Base-by-base conservation (phyloP, 2,329 filamentous ascomycete genomes). In the Ophiostoma pallidulum region DNA sequence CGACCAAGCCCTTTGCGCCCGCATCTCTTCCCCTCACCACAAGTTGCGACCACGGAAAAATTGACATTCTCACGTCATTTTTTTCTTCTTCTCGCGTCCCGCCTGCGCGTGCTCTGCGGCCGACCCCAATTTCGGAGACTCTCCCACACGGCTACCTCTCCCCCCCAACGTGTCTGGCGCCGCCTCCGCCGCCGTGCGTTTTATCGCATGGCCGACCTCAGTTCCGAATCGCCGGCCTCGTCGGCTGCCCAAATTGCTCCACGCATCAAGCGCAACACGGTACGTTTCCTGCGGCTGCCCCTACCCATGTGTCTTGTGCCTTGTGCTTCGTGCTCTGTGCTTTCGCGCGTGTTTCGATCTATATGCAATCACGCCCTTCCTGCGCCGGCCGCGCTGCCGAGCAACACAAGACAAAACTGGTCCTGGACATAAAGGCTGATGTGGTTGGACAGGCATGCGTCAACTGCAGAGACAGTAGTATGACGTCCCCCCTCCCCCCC, bases 401-500 rank as follows among this genome's bases (percentile, higher is more conserved):
- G 16, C 29, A 20, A 32, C 18, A 14, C 18, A 14, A 43, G 22
- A n/a, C 36, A 20, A 24, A 20, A 36, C 26, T 38, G 10, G 7
- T 8, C 19, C 19, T 16, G 19, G 43, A 16, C 10, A 22, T 14
- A 10, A 29, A 41, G 41, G 43, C 45, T 49, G 38, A 51, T 37
- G 38, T 36, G 42, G 16, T 28, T 18, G 36, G 18, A n/a, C 37
- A 57, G 55, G 55, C 55, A 1, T 57, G 55, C 33, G 51, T 57
- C 26, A 55, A 57, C 50, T 57, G 55, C 50, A 49, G 55, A 51
- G 55, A 57, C 48, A 57, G 55, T 40, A 57, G 55, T 57, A 53
- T 50, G 53, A 33, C 31, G 14, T 41, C 36, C 32, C 37, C 31
- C 32, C 18, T 31, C 19, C 29, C 22, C 22, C n/a, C 28, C 33